Percentiles rank a stretch among this genome's conserved stretches.
phyloP scores from a whole-genome alignment of 116 monocot genomes.

The Cymodocea nodosa region DNA sequence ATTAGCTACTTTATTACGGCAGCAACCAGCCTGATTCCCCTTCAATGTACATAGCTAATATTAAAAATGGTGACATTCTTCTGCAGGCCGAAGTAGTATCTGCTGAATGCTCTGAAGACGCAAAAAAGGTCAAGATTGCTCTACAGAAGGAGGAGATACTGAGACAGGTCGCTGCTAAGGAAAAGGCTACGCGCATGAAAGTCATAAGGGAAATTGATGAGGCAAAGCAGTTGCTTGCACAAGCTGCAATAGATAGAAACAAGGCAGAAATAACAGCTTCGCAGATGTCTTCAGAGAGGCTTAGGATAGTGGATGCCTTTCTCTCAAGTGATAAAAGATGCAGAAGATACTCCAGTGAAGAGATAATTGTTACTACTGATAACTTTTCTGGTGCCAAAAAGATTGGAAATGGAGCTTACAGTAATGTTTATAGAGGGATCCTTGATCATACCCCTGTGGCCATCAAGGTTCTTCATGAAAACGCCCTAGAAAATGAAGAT shows the following conservation, averaged over 20 bases:
- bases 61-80: neutral
- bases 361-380: constrained; percentile 74
- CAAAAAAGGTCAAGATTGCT: constrained; percentile 41
- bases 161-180: constrained; percentile 33
- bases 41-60: too few species aligned
- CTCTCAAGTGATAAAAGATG: constrained; percentile 34
- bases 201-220: constrained; percentile 35
- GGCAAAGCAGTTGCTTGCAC: constrained; percentile 28
- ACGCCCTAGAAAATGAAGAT: constrained; percentile 35
- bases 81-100: constrained; percentile 42
- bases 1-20: too few species aligned
- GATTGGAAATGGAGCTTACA: constrained; percentile 84
- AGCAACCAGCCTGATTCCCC: too few species aligned
- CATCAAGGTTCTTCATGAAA: constrained; percentile 61
- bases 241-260: constrained; percentile 37
- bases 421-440: constrained; percentile 63
- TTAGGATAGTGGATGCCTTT: constrained; percentile 23
- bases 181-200: constrained; percentile 42
- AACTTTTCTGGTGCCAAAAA: constrained; percentile 66
- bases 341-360: constrained; percentile 42
- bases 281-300: constrained; percentile 29
- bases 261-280: constrained; percentile 39
- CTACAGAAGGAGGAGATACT: constrained; percentile 35
- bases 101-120: constrained; percentile 36
- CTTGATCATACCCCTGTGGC: constrained; percentile 87